A percentile compares a stretch with the other conserved stretches of the same genome.
Conservation (phyloP, 1,139 yeast species). For the Pichia sp. region DNA sequence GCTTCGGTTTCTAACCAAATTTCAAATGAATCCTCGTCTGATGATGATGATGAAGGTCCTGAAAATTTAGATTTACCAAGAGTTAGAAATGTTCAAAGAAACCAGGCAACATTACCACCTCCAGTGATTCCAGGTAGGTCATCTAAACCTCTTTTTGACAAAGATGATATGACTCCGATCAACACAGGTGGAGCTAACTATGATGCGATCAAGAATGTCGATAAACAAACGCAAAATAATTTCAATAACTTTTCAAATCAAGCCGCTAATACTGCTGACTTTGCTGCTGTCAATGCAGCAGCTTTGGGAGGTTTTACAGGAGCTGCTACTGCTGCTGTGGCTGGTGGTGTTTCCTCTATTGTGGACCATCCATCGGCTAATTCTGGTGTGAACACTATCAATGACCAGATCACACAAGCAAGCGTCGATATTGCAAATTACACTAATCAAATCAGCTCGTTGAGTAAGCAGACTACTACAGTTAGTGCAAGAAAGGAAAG, state of each 20-base stretch:
- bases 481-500: slow-evolving; percentile 63
- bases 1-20: slow-evolving; percentile 9
- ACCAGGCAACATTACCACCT: too few relatives aligned
- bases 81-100: too few relatives aligned
- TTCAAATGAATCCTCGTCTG: slow-evolving; percentile 14
- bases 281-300: neutral
- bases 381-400: slow-evolving; percentile 28
- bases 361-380: slow-evolving; percentile 20
- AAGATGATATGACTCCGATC: neutral
- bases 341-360: slow-evolving; percentile 10
- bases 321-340: slow-evolving; percentile 5
- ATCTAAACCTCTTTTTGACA: slow-evolving; percentile 25
- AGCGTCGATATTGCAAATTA: slow-evolving; percentile 82
- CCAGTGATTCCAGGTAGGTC: slow-evolving; percentile 28
- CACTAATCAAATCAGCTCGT: slow-evolving; percentile 75
- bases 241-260: slow-evolving; percentile 11
- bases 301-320: slow-evolving; percentile 7
- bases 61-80: slow-evolving; percentile 22
- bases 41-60: slow-evolving; percentile 27
- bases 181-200: slow-evolving; percentile 20
- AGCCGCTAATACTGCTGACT: slow-evolving; percentile 8
- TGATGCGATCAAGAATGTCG: slow-evolving; percentile 22
- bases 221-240: neutral
- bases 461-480: slow-evolving; percentile 64
- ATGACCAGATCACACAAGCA: slow-evolving; percentile 67